Evolutionary conservation across 129 eudicot species (phyloP).

Genomic region (Helianthus tuberosus): DNA sequence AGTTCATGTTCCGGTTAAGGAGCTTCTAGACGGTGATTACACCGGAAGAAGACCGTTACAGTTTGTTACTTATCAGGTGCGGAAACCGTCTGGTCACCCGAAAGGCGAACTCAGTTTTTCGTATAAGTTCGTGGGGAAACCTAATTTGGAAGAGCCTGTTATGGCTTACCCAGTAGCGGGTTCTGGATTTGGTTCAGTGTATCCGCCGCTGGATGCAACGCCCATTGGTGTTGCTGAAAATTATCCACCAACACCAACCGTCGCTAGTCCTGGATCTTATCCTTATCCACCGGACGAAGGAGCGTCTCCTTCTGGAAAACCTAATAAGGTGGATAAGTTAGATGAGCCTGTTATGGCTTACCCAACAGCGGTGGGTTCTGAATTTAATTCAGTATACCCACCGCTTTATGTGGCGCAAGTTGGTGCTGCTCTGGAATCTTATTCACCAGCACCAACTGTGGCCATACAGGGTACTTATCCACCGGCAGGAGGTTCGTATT

Average conservation of each 20-base stretch:
- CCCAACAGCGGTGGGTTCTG: conserved; percentile 31
- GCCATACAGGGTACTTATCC: background rate
- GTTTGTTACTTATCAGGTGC: conserved; percentile 63
- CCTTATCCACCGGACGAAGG: conserved; percentile 17
- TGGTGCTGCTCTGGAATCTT: background rate
- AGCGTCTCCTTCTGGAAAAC: conserved; percentile 1
- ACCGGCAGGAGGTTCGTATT: conserved; percentile 25
- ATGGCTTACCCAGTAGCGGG: conserved; percentile 28
- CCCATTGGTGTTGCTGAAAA: background rate
- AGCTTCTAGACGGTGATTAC: conserved; percentile 26
- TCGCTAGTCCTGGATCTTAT: background rate
- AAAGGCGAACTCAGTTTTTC: conserved; percentile 59
- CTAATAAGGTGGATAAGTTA: conserved; percentile 25
- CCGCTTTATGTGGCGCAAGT: conserved; percentile 23
- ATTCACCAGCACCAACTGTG: background rate
- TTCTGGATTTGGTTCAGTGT: conserved; percentile 33
- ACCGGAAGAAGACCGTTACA: conserved; percentile 24
- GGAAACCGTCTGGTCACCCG: conserved; percentile 64
- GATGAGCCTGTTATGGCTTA: conserved; percentile 46
- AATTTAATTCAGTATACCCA: conserved; percentile 38
- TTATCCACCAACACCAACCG: background rate
- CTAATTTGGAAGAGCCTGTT: conserved; percentile 12
- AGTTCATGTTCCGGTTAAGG: conserved; percentile 63
- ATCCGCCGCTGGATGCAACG: conserved; percentile 33
- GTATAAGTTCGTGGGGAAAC: conserved; percentile 36